Evolutionary conservation across 176 grass and related monocot species (phyloP).

Genomic region (Lolium perenne): DNA sequence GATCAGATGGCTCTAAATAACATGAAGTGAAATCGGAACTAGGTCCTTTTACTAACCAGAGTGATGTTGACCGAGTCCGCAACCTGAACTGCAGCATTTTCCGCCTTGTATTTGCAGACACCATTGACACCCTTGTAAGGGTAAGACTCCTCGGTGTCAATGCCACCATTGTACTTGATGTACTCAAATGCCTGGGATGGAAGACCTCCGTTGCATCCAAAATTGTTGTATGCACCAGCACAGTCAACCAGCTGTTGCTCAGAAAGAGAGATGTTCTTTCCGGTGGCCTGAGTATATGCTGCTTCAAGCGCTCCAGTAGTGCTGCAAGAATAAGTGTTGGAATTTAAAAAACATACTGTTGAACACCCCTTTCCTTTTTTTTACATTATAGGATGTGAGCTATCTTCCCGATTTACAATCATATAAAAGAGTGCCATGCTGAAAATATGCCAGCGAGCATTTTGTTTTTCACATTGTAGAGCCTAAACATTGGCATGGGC

Average conservation of each 20-base stretch:
- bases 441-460: background rate
- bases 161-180: conserved; percentile 89
- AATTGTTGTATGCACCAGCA: conserved; percentile 75
- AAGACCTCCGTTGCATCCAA: conserved; percentile 88
- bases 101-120: conserved; percentile 60
- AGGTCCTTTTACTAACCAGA: conserved; percentile 54
- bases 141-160: conserved; percentile 94
- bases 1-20: background rate
- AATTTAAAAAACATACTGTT: background rate
- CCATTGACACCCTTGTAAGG: conserved; percentile 90
- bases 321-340: conserved; percentile 52
- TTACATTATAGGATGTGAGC: conserved; percentile 16
- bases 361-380: background rate
- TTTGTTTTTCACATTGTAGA: background rate
- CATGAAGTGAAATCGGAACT: conserved; percentile 6
- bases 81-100: conserved; percentile 79
- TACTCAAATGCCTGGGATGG: conserved; percentile 98
- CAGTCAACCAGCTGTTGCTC: conserved; percentile 99
- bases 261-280: conserved; percentile 76
- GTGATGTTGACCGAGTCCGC: conserved; percentile 84
- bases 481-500: conserved; percentile 3
- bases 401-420: background rate
- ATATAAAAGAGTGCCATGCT: background rate
- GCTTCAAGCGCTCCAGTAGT: conserved; percentile 99
- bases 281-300: conserved; percentile 86